Percentiles rank a stretch among this genome's conserved stretches.
phyloP scores from a whole-genome alignment of 2,329 filamentous ascomycete genomes.

The Talaromyces sp. region DNA sequence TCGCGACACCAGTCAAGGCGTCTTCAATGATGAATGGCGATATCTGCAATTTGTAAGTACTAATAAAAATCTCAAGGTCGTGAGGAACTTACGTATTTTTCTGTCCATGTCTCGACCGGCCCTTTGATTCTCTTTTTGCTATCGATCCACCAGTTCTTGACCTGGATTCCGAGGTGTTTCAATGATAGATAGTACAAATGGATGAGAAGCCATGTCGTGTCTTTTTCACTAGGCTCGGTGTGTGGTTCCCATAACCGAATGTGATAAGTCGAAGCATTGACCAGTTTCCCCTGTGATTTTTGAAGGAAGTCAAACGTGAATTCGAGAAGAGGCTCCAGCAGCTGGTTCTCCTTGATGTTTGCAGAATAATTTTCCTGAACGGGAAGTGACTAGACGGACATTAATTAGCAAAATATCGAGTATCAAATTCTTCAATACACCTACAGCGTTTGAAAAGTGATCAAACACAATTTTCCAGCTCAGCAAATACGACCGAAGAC shows the following conservation, averaged over 20 bases:
- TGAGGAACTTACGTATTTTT: slow-evolving; percentile 70
- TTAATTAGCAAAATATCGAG: background rate
- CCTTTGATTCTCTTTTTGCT: slow-evolving; percentile 73
- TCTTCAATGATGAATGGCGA: slow-evolving; percentile 37
- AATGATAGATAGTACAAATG: slow-evolving; percentile 82
- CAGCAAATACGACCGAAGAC: slow-evolving; percentile 73
- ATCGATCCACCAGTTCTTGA: slow-evolving; percentile 78
- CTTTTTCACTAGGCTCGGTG: slow-evolving; percentile 61
- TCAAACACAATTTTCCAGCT: slow-evolving; percentile 90
- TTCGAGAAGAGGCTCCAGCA: slow-evolving; percentile 63
- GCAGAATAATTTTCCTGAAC: slow-evolving; percentile 76
- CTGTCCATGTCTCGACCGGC: slow-evolving; percentile 77
- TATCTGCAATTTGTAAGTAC: slow-evolving; percentile 22
- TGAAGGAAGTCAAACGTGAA: slow-evolving; percentile 83
- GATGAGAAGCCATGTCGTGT: slow-evolving; percentile 75
- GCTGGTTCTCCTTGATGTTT: slow-evolving; percentile 68
- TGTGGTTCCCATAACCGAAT: slow-evolving; percentile 56
- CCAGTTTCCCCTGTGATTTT: slow-evolving; percentile 64
- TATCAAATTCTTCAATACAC: slow-evolving; percentile 14
- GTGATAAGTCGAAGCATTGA: slow-evolving; percentile 66
- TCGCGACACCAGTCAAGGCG: slow-evolving; percentile 32
- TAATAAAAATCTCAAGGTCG: background rate
- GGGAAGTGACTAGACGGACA: slow-evolving; percentile 57
- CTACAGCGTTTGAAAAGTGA: slow-evolving; percentile 64
- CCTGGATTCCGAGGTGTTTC: slow-evolving; percentile 68